These are phyloP conservation scores for Aspergillus niger DNA, from an alignment of 2,329 filamentous ascomycete genomes.

Conservation along the genomic window DNA sequence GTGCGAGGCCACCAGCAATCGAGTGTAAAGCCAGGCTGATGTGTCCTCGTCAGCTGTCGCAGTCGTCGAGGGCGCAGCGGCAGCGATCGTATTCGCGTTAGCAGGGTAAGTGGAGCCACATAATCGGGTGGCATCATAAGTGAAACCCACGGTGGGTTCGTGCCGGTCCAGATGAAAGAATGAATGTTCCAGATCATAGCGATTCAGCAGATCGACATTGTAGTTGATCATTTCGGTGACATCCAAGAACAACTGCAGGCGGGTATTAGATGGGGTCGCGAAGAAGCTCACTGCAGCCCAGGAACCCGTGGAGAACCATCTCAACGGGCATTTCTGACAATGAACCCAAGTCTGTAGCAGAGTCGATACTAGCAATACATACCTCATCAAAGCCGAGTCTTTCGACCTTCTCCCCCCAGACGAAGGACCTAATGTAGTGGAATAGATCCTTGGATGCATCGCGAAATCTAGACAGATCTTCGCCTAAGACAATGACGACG, in stretches of 20 bases:
- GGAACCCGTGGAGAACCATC: background rate
- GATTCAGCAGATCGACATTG: conserved; percentile 73
- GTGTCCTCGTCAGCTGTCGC: conserved; percentile 6
- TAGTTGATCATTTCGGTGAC: conserved; percentile 84
- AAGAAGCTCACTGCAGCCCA: background rate
- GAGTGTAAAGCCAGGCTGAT: conserved; percentile 49
- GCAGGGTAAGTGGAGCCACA: conserved; percentile 64
- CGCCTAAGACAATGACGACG: conserved; percentile 80
- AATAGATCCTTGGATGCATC: conserved; percentile 83
- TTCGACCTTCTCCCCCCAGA: conserved; percentile 79
- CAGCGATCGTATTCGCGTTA: conserved; percentile 6
- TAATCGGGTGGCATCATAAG: conserved; percentile 70
- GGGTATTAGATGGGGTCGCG: background rate
- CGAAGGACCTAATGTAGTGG: conserved; percentile 68
- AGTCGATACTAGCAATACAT: conserved; percentile 27
- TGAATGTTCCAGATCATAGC: conserved; percentile 62
- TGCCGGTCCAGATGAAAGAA: conserved; percentile 76
- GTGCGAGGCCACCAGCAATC: conserved; percentile 77
- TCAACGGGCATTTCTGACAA: background rate
- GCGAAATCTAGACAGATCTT: conserved; percentile 82
- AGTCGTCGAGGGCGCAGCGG: conserved; percentile 29
- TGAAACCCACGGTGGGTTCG: conserved; percentile 79
- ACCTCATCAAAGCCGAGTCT: conserved; percentile 90
- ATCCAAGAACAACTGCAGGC: conserved; percentile 65
- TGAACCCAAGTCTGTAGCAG: no score